Conservation (phyloP, 2,329 filamentous ascomycete genomes). For the Stagonosporopsis cucurbitacearum region DNA sequence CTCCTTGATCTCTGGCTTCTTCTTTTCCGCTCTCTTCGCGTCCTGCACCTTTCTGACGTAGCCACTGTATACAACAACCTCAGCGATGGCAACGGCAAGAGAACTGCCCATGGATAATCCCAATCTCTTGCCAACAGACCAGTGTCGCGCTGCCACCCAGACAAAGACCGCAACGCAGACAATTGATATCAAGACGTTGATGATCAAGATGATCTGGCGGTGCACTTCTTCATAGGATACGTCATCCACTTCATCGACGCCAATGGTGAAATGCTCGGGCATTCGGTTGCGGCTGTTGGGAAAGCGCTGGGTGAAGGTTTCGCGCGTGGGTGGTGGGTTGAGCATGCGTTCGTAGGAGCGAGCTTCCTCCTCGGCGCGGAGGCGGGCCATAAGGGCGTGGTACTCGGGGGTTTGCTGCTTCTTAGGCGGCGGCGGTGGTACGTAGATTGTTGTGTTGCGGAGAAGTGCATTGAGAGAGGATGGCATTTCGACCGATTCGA, state of each 20-base stretch:
- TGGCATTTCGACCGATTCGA: background rate
- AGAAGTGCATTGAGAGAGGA: constrained; percentile 72
- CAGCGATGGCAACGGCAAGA: constrained; percentile 73
- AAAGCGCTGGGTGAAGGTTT: constrained; percentile 67
- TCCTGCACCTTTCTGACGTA: constrained; percentile 75
- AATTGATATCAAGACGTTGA: constrained; percentile 89
- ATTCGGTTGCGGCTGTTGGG: constrained; percentile 44
- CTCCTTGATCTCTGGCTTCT: constrained; percentile 69
- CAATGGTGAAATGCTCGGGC: constrained; percentile 59
- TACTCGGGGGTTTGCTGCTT: constrained; percentile 74
- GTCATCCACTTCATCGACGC: constrained; percentile 60
- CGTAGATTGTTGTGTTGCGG: constrained; percentile 73
- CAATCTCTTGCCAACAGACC: constrained; percentile 73
- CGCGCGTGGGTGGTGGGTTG: constrained; percentile 62
- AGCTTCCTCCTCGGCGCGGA: constrained; percentile 83
- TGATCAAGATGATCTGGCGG: constrained; percentile 80
- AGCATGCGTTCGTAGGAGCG: constrained; percentile 83
- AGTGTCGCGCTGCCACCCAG: constrained; percentile 79
- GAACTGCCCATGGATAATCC: constrained; percentile 75
- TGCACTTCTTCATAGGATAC: constrained; percentile 76
- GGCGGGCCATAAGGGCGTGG: constrained; percentile 82
- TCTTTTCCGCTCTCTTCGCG: constrained; percentile 68
- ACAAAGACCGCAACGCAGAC: constrained; percentile 77
- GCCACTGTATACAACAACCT: constrained; percentile 77
- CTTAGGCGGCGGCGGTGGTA: constrained; percentile 80